phyloP scores from a whole-genome alignment of 345 rosid species.

The Passiflora organensis region DNA sequence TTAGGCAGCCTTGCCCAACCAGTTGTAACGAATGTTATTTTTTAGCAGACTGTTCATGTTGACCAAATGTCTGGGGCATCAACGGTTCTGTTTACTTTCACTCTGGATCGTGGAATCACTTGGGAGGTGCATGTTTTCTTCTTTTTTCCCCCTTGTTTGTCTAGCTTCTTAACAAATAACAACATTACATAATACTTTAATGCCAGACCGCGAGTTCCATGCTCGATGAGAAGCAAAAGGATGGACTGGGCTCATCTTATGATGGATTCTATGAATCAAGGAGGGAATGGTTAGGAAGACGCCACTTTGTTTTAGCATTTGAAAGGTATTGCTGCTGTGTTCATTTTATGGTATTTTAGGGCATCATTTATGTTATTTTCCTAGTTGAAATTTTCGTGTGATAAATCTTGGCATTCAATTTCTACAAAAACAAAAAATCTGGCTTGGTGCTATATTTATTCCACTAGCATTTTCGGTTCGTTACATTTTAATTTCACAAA shows the following conservation, averaged over 20 bases:
- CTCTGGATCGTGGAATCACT: slow-evolving; percentile 85
- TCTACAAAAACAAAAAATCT: too few species aligned
- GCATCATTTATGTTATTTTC: too few species aligned
- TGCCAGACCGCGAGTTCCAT: slow-evolving; percentile 69
- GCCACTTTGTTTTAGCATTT: slow-evolving; percentile 83
- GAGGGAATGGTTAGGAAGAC: slow-evolving; percentile 95
- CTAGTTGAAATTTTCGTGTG: too few species aligned
- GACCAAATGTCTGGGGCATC: slow-evolving; percentile 97
- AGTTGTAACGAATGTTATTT: slow-evolving; percentile 20
- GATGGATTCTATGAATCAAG: slow-evolving; percentile 97
- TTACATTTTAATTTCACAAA: too few species aligned
- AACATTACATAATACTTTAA: neutral
- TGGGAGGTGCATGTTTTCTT: slow-evolving; percentile 61
- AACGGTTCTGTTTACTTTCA: slow-evolving; percentile 81
- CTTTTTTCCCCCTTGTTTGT: neutral
- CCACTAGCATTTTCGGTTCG: too few species aligned
- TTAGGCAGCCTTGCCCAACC: slow-evolving; percentile 13
- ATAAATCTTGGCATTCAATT: too few species aligned
- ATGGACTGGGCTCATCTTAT: slow-evolving; percentile 67
- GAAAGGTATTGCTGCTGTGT: slow-evolving; percentile 52
- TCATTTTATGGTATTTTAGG: too few species aligned
- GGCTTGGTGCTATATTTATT: too few species aligned
- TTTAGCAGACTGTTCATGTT: slow-evolving; percentile 79
- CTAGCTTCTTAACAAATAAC: neutral
- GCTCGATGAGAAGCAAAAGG: slow-evolving; percentile 74